Evolutionary conservation across 345 rosid species (phyloP).

Genomic region (Syzygium oleosum): DNA sequence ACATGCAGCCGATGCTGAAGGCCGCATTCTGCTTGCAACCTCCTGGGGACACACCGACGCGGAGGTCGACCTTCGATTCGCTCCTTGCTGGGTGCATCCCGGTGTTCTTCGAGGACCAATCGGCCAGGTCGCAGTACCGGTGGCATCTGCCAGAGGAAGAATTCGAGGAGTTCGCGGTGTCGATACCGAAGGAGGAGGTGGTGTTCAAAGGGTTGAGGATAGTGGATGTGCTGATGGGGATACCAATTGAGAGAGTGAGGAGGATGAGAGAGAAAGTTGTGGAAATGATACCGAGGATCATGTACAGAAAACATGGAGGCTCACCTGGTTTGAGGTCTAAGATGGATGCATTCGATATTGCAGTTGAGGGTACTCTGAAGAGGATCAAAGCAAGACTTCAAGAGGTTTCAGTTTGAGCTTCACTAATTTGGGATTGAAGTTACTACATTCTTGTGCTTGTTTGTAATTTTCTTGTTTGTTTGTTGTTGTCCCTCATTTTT

Average conservation of each 20-base stretch:
- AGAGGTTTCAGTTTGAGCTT: not conserved
- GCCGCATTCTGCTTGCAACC: constrained; percentile 85
- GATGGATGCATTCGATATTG: constrained; percentile 87
- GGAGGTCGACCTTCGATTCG: constrained; percentile 79
- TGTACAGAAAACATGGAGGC: constrained; percentile 78
- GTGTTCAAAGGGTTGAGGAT: constrained; percentile 60
- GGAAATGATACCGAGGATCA: constrained; percentile 65
- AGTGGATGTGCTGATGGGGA: constrained; percentile 59
- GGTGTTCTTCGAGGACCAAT: constrained; percentile 78
- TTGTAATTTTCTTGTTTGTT: not conserved
- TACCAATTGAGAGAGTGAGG: constrained; percentile 48
- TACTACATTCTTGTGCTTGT: not conserved
- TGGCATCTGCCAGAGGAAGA: constrained; percentile 70
- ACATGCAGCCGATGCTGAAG: constrained; percentile 72
- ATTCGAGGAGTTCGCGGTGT: constrained; percentile 50
- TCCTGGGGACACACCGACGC: constrained; percentile 81
- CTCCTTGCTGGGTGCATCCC: constrained; percentile 88
- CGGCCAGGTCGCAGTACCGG: constrained; percentile 58
- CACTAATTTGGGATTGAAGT: not conserved
- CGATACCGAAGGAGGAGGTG: constrained; percentile 75
- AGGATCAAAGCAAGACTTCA: constrained; percentile 45
- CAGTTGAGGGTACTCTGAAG: constrained; percentile 56
- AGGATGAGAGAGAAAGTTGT: constrained; percentile 63
- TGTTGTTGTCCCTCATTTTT: not conserved
- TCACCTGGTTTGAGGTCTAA: constrained; percentile 40